Base-by-base conservation (phyloP, 2,329 filamentous ascomycete genomes). In the Sporothrix inflata region DNA sequence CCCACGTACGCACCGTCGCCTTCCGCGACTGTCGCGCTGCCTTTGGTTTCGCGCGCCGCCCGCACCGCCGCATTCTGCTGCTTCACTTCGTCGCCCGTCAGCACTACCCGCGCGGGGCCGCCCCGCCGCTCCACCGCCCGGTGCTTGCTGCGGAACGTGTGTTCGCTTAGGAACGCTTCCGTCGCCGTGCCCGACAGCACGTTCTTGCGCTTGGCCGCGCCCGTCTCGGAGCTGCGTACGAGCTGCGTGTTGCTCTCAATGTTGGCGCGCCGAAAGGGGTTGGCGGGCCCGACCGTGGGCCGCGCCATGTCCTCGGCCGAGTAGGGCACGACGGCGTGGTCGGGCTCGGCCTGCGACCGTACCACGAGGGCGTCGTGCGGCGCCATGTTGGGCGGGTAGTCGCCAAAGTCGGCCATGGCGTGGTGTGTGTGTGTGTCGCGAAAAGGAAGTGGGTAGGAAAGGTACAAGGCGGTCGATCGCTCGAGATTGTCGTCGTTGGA, bases 1-100 rank as follows among this genome's bases (percentile, higher is more conserved):
- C 97, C 97, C 49, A 97, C 88, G 81, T 99, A 99, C 61, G 94
- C 91, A 70, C 91, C 91, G 8, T 94, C 90, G 0, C 96, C 96
- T 77, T 97, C 94, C 0, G 94, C 91, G 51, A 98, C 87, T 21
- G 90, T 89, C 55, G 94, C 89, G 79, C 95, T 90, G 65, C 96
- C 96, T 79, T 96, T 98, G 76, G 85, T 89, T 81, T 98, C 94
- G 74, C 96, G 87, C 76, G 91, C 92, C n/a, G 90, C 85, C 65
- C 91, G 86, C 80, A 94, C 84, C 73, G 84, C 85, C 49, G 89
- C 89, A 5, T 91, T 90, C 72, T 90, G 88, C 75, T 92, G 92
- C 81, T 97, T 98, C 38, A 88, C 84, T 14, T 90, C 81, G 24
- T 80, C 78, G 34, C 84, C 85, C 21, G 84, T 86, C 76, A 88